These are phyloP conservation scores for Pythium plurisporium DNA, from an alignment of 352 stramenopile genomes.

Conservation along the genomic window DNA sequence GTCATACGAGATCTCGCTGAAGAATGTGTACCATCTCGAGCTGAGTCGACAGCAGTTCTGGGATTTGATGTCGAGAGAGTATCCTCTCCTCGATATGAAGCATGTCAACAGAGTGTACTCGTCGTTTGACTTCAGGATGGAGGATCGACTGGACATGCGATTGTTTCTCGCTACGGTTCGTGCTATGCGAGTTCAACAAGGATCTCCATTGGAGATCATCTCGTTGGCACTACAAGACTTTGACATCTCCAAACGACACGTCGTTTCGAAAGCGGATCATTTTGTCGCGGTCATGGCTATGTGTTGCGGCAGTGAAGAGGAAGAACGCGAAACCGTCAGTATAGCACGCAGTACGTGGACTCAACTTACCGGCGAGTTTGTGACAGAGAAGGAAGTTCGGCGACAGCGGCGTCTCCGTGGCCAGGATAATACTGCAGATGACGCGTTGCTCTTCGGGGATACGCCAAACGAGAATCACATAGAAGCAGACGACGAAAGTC, in stretches of 20 bases:
- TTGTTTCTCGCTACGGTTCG: constrained; percentile 46
- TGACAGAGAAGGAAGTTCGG: constrained; percentile 16
- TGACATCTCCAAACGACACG: constrained; percentile 28
- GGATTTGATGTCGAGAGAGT: constrained; percentile 42
- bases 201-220: constrained; percentile 43
- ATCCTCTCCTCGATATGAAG: constrained; percentile 35
- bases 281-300: constrained; percentile 31
- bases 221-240: constrained; percentile 41
- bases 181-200: constrained; percentile 55
- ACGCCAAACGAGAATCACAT: not conserved
- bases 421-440: not conserved
- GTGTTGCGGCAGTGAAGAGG: constrained; percentile 36
- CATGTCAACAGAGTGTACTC: constrained; percentile 58
- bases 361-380: constrained; percentile 11
- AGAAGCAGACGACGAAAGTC: constrained; percentile 18
- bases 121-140: constrained; percentile 47
- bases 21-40: constrained; percentile 29
- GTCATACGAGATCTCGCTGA: constrained; percentile 42
- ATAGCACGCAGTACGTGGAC: constrained; percentile 25
- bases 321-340: constrained; percentile 32
- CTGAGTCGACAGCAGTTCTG: constrained; percentile 48
- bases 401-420: constrained; percentile 17
- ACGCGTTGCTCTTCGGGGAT: not conserved
- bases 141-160: constrained; percentile 49
- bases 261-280: constrained; percentile 16